Conservation (phyloP, 305 asterid species). For the Solanum hybrid region DNA sequence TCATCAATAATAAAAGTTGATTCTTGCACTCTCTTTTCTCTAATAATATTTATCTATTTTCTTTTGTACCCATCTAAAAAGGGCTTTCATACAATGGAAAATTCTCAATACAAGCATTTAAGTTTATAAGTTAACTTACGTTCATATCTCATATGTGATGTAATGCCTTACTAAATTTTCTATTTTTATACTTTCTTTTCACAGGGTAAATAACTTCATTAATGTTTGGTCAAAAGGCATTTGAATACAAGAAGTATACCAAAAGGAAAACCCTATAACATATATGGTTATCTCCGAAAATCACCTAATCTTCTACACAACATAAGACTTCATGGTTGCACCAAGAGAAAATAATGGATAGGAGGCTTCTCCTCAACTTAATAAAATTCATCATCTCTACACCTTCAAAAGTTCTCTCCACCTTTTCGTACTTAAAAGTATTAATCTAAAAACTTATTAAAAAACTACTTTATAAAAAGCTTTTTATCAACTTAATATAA, state of each 20-base stretch:
- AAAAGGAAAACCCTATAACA: not conserved
- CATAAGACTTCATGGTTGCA: not conserved
- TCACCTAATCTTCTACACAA: not conserved
- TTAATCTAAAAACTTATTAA: not conserved
- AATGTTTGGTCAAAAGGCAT: not conserved
- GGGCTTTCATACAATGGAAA: not conserved
- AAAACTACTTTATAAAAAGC: not conserved
- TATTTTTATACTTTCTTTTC: not conserved
- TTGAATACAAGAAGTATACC: not conserved
- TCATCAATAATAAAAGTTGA: no score
- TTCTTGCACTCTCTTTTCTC: not conserved
- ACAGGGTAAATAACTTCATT: not conserved
- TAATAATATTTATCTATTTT: not conserved
- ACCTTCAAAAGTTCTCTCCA: not conserved
- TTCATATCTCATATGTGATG: not conserved
- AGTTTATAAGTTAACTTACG: not conserved
- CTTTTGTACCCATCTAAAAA: not conserved
- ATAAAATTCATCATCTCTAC: not conserved
- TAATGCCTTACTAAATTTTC: not conserved
- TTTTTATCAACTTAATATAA: not conserved
- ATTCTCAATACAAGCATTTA: not conserved
- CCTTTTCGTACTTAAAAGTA: not conserved
- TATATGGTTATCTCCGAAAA: not conserved
- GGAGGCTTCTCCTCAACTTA: not conserved
- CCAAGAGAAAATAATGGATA: not conserved